Percentiles rank a stretch among this genome's conserved stretches.
Evolutionary conservation across 2,329 filamentous ascomycete species (phyloP).

Genomic region (Ceratocystis eucalypticola): DNA sequence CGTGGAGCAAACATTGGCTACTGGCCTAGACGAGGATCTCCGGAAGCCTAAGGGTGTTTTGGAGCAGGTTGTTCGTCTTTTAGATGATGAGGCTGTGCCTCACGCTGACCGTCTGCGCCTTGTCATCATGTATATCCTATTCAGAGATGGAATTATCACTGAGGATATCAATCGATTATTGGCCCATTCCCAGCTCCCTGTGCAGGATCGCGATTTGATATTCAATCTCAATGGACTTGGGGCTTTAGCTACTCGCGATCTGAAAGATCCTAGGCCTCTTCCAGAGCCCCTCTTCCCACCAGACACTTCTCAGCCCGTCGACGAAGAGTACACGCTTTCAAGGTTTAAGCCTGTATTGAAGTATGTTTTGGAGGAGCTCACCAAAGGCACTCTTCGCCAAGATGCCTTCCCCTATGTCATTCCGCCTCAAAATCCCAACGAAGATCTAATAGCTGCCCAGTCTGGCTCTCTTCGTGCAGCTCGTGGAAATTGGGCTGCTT

Average conservation of each 20-base stretch:
- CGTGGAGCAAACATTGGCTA: slow-evolving; percentile 80
- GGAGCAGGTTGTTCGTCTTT: slow-evolving; percentile 69
- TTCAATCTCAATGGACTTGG: slow-evolving; percentile 72
- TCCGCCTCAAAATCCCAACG: slow-evolving; percentile 50
- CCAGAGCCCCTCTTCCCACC: slow-evolving; percentile 55
- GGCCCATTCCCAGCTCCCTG: slow-evolving; percentile 65
- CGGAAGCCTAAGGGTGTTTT: slow-evolving; percentile 81
- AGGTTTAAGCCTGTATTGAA: slow-evolving; percentile 75
- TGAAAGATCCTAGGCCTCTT: slow-evolving; percentile 64
- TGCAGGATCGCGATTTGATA: slow-evolving; percentile 58
- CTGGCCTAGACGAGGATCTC: slow-evolving; percentile 83
- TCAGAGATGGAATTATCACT: slow-evolving; percentile 67
- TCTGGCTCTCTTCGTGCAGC: slow-evolving; percentile 75
- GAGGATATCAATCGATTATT: slow-evolving; percentile 78
- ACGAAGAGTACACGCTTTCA: slow-evolving; percentile 73
- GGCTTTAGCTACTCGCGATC: slow-evolving; percentile 48
- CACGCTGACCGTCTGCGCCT: slow-evolving; percentile 68
- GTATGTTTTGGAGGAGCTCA: slow-evolving; percentile 63
- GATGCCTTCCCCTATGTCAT: slow-evolving; percentile 58
- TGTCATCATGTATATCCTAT: slow-evolving; percentile 73
- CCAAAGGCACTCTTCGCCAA: slow-evolving; percentile 53
- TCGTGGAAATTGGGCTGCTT: slow-evolving; percentile 89
- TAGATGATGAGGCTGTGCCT: slow-evolving; percentile 68
- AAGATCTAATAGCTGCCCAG: slow-evolving; percentile 41
- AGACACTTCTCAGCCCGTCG: slow-evolving; percentile 30